phyloP scores from a whole-genome alignment of 305 asterid genomes.

The Solanum hybrid region DNA sequence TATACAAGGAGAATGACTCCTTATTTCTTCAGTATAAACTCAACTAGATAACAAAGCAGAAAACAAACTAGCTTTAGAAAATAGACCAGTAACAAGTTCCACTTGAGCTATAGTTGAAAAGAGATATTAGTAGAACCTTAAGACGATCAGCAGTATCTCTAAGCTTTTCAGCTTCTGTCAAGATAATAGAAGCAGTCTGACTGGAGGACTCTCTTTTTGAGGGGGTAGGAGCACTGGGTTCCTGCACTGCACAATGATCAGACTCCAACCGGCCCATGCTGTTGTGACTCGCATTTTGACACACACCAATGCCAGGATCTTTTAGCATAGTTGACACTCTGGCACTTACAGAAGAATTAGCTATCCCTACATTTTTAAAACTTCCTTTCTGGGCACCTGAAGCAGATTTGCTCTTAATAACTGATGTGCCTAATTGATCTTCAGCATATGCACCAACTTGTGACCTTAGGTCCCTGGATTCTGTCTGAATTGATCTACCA shows the following conservation, averaged over 20 bases:
- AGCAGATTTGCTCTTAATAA: slow-evolving; percentile 26
- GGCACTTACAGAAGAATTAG: slow-evolving; percentile 31
- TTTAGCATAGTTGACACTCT: slow-evolving; percentile 33
- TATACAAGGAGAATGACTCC: neutral
- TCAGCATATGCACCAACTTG: slow-evolving; percentile 30
- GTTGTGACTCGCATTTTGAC: slow-evolving; percentile 25
- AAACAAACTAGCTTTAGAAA: neutral
- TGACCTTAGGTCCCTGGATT: slow-evolving; percentile 27
- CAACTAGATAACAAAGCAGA: slow-evolving; percentile 5
- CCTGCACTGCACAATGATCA: slow-evolving; percentile 23
- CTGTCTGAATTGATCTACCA: slow-evolving; percentile 18
- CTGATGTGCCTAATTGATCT: slow-evolving; percentile 30
- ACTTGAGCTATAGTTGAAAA: neutral
- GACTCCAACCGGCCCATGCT: slow-evolving; percentile 17
- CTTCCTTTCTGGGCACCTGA: slow-evolving; percentile 31
- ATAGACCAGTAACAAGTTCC: neutral
- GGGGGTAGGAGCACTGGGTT: slow-evolving; percentile 19
- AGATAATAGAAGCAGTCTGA: slow-evolving; percentile 27
- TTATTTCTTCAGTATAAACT: neutral
- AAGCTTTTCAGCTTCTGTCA: slow-evolving; percentile 75
- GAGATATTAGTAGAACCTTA: slow-evolving; percentile 43
- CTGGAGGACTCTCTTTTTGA: slow-evolving; percentile 30
- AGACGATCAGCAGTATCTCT: slow-evolving; percentile 61
- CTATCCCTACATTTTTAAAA: slow-evolving; percentile 23
- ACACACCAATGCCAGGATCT: slow-evolving; percentile 19